A percentile compares a stretch with the other conserved stretches of the same genome.
These are phyloP conservation scores for Balamuthia mandrillaris DNA, from an alignment of 208 protist genomes.

Conservation along the genomic window DNA sequence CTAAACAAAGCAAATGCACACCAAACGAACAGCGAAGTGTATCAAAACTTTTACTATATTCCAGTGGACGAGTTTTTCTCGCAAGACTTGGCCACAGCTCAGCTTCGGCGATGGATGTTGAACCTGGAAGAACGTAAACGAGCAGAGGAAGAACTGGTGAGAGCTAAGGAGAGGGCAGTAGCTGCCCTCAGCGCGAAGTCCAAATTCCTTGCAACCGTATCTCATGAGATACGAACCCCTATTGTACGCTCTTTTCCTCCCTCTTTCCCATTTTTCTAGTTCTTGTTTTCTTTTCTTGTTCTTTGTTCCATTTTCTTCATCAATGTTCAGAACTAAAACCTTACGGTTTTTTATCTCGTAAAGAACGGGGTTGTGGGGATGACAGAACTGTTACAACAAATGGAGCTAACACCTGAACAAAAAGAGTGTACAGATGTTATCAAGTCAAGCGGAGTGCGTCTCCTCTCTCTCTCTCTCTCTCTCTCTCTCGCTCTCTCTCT, in stretches of 20 bases:
- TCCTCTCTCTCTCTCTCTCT: background rate
- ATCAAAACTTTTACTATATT: background rate
- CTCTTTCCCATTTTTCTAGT: background rate
- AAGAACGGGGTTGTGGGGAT: background rate
- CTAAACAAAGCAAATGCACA: too few relatives aligned
- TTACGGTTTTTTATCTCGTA: too few relatives aligned
- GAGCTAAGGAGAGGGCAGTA: background rate
- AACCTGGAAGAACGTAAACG: background rate
- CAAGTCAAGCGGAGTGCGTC: background rate
- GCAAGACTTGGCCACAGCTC: background rate
- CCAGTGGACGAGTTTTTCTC: background rate
- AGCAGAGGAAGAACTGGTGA: background rate
- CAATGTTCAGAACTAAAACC: too few relatives aligned
- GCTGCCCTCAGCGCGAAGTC: slow-evolving; percentile 7
- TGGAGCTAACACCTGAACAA: background rate
- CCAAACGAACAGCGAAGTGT: background rate
- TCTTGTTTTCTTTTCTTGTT: background rate
- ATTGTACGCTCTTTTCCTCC: background rate
- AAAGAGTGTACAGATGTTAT: background rate
- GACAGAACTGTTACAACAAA: background rate
- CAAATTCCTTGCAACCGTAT: background rate
- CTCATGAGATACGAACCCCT: background rate
- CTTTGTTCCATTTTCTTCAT: background rate
- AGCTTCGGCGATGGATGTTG: background rate
- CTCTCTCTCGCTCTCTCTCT: background rate